Evolutionary conservation across 495 filamentous ascomycete genomes (phyloP).

Genomic region (Penicillium lividum): DNA sequence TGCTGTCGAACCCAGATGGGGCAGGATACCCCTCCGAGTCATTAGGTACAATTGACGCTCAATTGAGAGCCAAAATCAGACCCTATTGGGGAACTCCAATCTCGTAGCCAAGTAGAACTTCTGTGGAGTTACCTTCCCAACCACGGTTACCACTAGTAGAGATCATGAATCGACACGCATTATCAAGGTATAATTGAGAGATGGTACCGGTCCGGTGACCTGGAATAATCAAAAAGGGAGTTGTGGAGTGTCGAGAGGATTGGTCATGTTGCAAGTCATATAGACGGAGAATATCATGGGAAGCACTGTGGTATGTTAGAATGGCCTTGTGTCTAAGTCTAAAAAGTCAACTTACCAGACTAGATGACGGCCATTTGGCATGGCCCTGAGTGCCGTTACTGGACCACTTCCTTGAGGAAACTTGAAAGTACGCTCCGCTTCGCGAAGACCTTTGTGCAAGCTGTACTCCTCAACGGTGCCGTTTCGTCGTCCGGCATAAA

Average conservation of each 20-base stretch:
- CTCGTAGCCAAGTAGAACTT: constrained; percentile 93
- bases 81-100: constrained; percentile 58
- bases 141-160: constrained; percentile 87
- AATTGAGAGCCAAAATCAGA: neutral
- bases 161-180: constrained; percentile 86
- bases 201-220: constrained; percentile 93
- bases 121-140: constrained; percentile 92
- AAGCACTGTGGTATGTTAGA: constrained; percentile 59
- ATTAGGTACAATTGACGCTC: constrained; percentile 7
- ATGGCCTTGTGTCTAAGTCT: neutral
- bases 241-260: constrained; percentile 69
- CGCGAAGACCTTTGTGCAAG: constrained; percentile 76
- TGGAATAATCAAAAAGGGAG: constrained; percentile 92
- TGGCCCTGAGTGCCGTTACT: constrained; percentile 81
- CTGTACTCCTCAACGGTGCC: constrained; percentile 93
- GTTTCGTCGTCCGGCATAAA: constrained; percentile 91
- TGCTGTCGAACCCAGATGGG: neutral
- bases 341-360: constrained; percentile 62
- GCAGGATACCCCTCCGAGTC: neutral
- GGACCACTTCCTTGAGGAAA: constrained; percentile 87
- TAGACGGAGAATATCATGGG: constrained; percentile 88
- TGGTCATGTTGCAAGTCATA: constrained; percentile 79
- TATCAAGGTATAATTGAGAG: constrained; percentile 78
- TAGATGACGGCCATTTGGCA: constrained; percentile 92
- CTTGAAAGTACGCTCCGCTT: constrained; percentile 79